Conservation (phyloP, 108 stramenopile species). For the Skeletonema grethae region DNA sequence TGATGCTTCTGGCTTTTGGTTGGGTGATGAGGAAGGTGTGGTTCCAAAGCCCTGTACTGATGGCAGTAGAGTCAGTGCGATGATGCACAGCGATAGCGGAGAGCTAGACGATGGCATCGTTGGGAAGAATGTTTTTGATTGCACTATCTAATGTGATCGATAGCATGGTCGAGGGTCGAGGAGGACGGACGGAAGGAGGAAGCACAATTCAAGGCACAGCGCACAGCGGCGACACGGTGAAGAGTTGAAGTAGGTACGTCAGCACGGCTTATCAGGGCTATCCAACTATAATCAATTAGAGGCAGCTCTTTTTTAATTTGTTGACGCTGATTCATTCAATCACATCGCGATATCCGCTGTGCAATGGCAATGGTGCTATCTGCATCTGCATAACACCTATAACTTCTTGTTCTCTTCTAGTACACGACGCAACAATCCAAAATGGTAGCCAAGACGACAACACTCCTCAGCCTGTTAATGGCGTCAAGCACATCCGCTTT, state of each 20-base stretch:
- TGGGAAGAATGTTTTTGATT: background rate
- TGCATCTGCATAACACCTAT: too few species aligned
- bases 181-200: too few species aligned
- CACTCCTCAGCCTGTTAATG: conserved; percentile 16
- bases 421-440: background rate
- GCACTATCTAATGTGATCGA: background rate
- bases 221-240: too few species aligned
- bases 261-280: background rate
- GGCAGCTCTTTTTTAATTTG: background rate
- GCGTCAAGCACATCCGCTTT: conserved; percentile 6
- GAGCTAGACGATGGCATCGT: background rate
- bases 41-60: background rate
- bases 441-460: conserved; percentile 29
- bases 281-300: background rate
- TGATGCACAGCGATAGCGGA: background rate
- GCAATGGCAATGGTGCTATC: background rate
- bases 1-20: background rate
- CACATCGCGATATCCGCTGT: background rate
- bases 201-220: too few species aligned
- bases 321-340: too few species aligned
- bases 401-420: too few species aligned
- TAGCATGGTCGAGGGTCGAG: too few species aligned
- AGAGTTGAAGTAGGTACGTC: background rate
- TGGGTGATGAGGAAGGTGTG: background rate
- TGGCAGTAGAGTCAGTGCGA: background rate